Conservation (phyloP, 331 rosid species). For the Arachis monticola region DNA sequence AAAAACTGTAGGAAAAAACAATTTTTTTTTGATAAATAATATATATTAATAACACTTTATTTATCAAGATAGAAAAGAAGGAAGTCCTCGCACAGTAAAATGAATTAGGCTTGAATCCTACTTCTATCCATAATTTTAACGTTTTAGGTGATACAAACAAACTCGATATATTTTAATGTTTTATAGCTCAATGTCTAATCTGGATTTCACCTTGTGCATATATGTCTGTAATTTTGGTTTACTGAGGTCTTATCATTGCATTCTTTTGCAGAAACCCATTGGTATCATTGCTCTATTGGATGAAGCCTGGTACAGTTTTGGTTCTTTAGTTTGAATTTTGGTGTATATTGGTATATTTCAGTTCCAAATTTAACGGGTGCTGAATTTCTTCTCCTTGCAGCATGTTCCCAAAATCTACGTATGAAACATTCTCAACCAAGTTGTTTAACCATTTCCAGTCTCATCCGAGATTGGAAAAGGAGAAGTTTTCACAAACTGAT, state of each 20-base stretch:
- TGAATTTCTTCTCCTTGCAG: slow-evolving; percentile 64
- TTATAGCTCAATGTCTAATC: background rate
- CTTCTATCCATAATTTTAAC: background rate
- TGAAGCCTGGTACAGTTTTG: slow-evolving; percentile 90
- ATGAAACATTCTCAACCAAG: slow-evolving; percentile 88
- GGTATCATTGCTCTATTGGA: slow-evolving; percentile 90
- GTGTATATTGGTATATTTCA: slow-evolving; percentile 45
- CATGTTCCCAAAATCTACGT: slow-evolving; percentile 95
- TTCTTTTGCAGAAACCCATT: slow-evolving; percentile 89
- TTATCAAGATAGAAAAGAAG: background rate
- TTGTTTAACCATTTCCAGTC: slow-evolving; percentile 80
- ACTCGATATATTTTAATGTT: slow-evolving; percentile 4
- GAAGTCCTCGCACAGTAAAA: background rate
- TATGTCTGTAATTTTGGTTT: slow-evolving; percentile 32
- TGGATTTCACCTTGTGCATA: slow-evolving; percentile 8
- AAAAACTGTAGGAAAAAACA: background rate
- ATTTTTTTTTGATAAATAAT: background rate
- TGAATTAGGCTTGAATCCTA: background rate
- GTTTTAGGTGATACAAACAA: background rate
- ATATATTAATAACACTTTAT: background rate
- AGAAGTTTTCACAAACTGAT: slow-evolving; percentile 92
- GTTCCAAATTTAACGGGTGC: slow-evolving; percentile 45
- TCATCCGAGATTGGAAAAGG: slow-evolving; percentile 81
- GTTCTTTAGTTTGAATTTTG: slow-evolving; percentile 57
- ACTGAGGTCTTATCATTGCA: slow-evolving; percentile 41